Conservation (phyloP, 2,329 filamentous ascomycete genomes). For the Acephala macrosclerotiorum region DNA sequence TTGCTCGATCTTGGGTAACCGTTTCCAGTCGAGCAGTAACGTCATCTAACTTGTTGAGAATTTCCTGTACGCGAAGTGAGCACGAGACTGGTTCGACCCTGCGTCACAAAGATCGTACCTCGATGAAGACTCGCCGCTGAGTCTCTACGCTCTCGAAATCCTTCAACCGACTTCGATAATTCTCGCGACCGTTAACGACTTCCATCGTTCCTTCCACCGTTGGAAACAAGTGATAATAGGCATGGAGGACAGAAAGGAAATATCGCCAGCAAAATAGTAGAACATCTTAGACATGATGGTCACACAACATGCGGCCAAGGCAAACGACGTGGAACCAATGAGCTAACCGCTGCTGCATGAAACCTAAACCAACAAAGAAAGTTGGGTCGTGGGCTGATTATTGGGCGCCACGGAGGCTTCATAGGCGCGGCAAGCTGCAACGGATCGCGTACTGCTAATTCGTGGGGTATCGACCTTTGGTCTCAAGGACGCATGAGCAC, state of each 20-base stretch:
- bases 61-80: constrained; percentile 6
- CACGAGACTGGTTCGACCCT: background rate
- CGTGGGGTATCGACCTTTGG: background rate
- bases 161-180: constrained; percentile 15
- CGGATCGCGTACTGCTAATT: background rate
- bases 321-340: background rate
- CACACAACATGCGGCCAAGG: constrained; percentile 1
- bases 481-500: background rate
- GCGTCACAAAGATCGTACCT: background rate
- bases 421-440: background rate
- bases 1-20: background rate
- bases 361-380: background rate
- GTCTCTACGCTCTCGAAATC: constrained; percentile 10
- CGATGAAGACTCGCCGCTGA: constrained; percentile 1
- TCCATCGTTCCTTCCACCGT: background rate
- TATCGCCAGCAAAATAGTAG: background rate
- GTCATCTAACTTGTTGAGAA: constrained; percentile 8
- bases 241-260: no score
- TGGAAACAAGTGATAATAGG: background rate
- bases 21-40: constrained; percentile 4
- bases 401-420: background rate
- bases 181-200: background rate
- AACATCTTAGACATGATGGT: background rate
- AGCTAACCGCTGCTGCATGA: background rate
- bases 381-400: background rate